Evolutionary conservation across 495 filamentous ascomycete genomes (phyloP).

Genomic region (Bacidia rubella): DNA sequence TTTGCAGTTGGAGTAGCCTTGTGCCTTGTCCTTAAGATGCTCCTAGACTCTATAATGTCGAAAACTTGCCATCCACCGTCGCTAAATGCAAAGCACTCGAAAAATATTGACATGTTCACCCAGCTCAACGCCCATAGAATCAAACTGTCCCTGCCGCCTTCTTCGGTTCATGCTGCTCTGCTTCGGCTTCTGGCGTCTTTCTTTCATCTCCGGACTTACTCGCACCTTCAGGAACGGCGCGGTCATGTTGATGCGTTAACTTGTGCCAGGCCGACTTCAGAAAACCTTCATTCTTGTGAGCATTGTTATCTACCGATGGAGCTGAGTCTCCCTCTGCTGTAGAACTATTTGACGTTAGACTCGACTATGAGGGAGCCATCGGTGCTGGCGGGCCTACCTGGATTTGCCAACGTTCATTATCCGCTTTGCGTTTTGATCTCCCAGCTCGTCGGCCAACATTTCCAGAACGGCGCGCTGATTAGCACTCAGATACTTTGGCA

Average conservation of each 20-base stretch:
- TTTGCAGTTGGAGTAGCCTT: not conserved
- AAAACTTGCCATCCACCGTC: slow-evolving; percentile 22
- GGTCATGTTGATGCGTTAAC: slow-evolving; percentile 59
- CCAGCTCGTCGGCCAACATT: slow-evolving; percentile 89
- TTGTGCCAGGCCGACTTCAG: slow-evolving; percentile 82
- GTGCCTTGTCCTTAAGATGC: not conserved
- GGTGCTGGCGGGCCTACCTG: slow-evolving; percentile 26
- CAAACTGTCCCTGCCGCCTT: slow-evolving; percentile 40
- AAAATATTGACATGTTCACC: slow-evolving; percentile 16
- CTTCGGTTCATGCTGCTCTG: slow-evolving; percentile 40
- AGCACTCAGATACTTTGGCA: slow-evolving; percentile 82
- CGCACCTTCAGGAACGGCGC: slow-evolving; percentile 26
- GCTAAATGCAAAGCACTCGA: slow-evolving; percentile 29
- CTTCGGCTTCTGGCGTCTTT: slow-evolving; percentile 28
- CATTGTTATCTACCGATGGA: slow-evolving; percentile 23
- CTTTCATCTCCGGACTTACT: slow-evolving; percentile 16
- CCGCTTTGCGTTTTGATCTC: slow-evolving; percentile 78
- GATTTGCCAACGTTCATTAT: slow-evolving; percentile 61
- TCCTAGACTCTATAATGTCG: not conserved
- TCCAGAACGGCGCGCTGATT: slow-evolving; percentile 88
- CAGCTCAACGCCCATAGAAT: not conserved
- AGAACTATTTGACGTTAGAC: slow-evolving; percentile 7
- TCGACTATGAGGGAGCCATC: not conserved
- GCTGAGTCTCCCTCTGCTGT: slow-evolving; percentile 6
- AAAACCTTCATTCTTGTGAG: slow-evolving; percentile 67